Evolutionary conservation across 768 basidiomycete species (phyloP).

Genomic region (Panaeolus papilionaceus): DNA sequence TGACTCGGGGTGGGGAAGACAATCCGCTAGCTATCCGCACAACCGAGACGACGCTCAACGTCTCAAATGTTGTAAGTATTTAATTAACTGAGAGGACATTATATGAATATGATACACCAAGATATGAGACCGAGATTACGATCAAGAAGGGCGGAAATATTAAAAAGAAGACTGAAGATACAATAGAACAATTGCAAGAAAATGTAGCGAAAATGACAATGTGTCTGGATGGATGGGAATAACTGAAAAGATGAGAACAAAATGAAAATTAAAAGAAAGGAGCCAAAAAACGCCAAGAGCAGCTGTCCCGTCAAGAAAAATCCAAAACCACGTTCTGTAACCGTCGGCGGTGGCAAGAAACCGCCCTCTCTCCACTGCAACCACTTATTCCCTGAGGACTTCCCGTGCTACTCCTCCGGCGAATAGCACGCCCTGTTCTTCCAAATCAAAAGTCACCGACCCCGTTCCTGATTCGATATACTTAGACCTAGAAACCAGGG

Average conservation of each 20-base stretch:
- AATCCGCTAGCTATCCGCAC: too few species aligned
- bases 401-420: constrained; percentile 39
- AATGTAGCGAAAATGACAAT: not conserved
- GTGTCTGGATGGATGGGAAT: not conserved
- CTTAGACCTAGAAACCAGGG: constrained; percentile 25
- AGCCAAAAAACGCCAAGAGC: not conserved
- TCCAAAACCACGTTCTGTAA: constrained; percentile 3
- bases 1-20: too few species aligned
- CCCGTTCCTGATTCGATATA: constrained; percentile 24
- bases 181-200: not conserved
- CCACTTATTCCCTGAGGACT: constrained; percentile 34
- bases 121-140: not conserved
- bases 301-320: not conserved
- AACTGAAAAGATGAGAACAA: not conserved
- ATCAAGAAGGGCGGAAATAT: not conserved
- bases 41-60: not conserved
- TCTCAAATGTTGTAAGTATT: not conserved
- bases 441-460: constrained; percentile 28
- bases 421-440: constrained; percentile 33
- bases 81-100: not conserved
- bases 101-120: constrained; percentile 5
- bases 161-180: not conserved
- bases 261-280: not conserved
- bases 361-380: not conserved
- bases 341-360: constrained; percentile 3